Base-by-base conservation (phyloP, 2,329 filamentous ascomycete genomes). In the Dactylonectria macrodidyma region DNA sequence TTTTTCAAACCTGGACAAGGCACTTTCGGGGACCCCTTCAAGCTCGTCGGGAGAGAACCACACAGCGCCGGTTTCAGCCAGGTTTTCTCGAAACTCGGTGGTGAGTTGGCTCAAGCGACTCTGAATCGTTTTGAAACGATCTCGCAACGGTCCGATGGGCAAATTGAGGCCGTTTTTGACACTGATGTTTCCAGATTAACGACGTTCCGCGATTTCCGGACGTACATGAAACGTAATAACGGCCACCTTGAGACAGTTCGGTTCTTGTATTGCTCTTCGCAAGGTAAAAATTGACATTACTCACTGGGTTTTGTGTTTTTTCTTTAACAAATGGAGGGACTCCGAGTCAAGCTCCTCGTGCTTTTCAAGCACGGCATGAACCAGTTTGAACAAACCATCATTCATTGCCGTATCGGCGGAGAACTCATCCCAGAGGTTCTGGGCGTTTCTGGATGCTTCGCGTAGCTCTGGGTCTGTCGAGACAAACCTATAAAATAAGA, bases 31-130 rank as follows among this genome's bases (percentile, higher is more conserved):
- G 16, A 57, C 54, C 12, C 38, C 38, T 26, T 57, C 22, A 30
- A 57, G 54, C 22, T 57, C 54, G 5, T 46, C 22, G 9, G 22
- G 54, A 14, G 36, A 30, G 38, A 57, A 57, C 54, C 54, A 57
- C 19, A 57, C 8, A 10, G 10, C 36, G 16, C 38, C 38, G 19
- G 36, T 30, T 10, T 46, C 5, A 5, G 54, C 36, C 22, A 46
- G 3, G 36, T 57, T 57, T 22, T 46, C 54, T 5, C 38, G 36
- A 26, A 57, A 57, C 5, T 46, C 54, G 22, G 38, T 19, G 14
- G 36, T 22, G 14, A 57, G 38, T 11, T 46, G 54, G 54, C 36
- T 46, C 36, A 57, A 33, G 11, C 38, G 36, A n/a, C 14, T 46
- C 10, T 46, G 36, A n/a, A 57, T 57, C 38, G 36, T 46, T 30